These are phyloP conservation scores for Aspergillus phoenicis DNA, from an alignment of 2,329 filamentous ascomycete genomes.

Conservation along the genomic window DNA sequence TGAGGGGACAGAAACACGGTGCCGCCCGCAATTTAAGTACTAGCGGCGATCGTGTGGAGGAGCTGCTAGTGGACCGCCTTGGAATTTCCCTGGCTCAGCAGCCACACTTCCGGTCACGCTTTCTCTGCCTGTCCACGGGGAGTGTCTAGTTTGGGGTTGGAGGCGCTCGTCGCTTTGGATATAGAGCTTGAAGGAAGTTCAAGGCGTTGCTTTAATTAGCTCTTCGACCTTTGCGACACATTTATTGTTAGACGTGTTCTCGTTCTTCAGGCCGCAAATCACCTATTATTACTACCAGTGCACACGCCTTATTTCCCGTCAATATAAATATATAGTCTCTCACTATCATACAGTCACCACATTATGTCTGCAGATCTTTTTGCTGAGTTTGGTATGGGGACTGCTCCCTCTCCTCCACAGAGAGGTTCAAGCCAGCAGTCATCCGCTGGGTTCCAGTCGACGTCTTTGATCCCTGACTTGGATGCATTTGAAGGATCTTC, in stretches of 20 bases:
- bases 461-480: slow-evolving; percentile 27
- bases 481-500: slow-evolving; percentile 26
- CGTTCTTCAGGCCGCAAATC: not conserved
- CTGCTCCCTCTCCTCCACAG: slow-evolving; percentile 23
- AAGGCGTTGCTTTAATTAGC: not conserved
- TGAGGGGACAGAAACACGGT: slow-evolving; percentile 4
- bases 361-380: slow-evolving; percentile 58
- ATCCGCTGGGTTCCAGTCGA: slow-evolving; percentile 14
- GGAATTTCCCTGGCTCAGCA: not conserved
- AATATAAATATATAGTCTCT: not conserved
- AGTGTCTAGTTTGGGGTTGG: too few relatives aligned
- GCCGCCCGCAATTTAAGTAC: slow-evolving; percentile 5
- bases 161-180: not conserved
- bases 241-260: not conserved
- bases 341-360: not conserved
- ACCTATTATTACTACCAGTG: not conserved
- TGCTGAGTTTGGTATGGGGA: slow-evolving; percentile 50
- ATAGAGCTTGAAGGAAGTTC: not conserved
- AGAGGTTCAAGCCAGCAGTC: slow-evolving; percentile 11
- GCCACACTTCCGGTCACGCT: not conserved
- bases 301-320: not conserved
- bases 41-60: slow-evolving; percentile 1
- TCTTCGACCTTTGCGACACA: not conserved
- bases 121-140: not conserved
- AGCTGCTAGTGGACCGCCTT: not conserved